Evolutionary conservation across 495 filamentous ascomycete genomes (phyloP).

Genomic region (Podospora comata): DNA sequence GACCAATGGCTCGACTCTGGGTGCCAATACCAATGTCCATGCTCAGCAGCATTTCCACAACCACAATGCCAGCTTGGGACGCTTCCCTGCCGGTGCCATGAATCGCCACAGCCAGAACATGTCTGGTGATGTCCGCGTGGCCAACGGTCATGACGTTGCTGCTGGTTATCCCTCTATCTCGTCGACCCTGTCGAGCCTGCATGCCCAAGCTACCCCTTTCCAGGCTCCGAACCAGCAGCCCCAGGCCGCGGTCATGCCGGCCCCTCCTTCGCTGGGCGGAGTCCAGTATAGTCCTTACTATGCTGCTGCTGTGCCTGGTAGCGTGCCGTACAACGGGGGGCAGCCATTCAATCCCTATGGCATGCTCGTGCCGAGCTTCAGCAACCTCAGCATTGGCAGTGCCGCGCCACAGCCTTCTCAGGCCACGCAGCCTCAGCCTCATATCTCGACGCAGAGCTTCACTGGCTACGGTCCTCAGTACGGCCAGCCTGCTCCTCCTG

Average conservation of each 20-base stretch:
- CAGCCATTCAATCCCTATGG: conserved; percentile 39
- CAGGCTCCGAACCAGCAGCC: conserved; percentile 44
- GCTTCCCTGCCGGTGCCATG: conserved; percentile 63
- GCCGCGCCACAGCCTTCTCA: conserved; percentile 30
- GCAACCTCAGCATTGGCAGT: conserved; percentile 49
- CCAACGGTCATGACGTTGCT: conserved; percentile 49
- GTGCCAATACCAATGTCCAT: conserved; percentile 57
- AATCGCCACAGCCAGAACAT: conserved; percentile 67
- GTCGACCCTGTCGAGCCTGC: conserved; percentile 65
- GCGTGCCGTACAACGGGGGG: not conserved
- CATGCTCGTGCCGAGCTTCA: conserved; percentile 56
- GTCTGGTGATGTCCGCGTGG: conserved; percentile 42
- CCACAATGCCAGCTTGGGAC: conserved; percentile 76
- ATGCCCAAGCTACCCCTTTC: conserved; percentile 73
- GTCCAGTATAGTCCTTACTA: not conserved
- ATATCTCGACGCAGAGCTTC: conserved; percentile 50
- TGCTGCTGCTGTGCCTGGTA: not conserved
- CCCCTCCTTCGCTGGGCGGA: not conserved
- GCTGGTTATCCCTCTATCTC: conserved; percentile 29
- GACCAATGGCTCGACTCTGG: conserved; percentile 35
- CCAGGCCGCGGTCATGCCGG: conserved; percentile 25
- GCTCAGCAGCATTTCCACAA: conserved; percentile 78
- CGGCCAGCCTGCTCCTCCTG: conserved; percentile 24
- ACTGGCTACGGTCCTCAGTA: conserved; percentile 44
- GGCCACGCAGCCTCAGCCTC: conserved; percentile 45